phyloP scores from a whole-genome alignment of 352 stramenopile species.

The Blastocystis sp. region DNA sequence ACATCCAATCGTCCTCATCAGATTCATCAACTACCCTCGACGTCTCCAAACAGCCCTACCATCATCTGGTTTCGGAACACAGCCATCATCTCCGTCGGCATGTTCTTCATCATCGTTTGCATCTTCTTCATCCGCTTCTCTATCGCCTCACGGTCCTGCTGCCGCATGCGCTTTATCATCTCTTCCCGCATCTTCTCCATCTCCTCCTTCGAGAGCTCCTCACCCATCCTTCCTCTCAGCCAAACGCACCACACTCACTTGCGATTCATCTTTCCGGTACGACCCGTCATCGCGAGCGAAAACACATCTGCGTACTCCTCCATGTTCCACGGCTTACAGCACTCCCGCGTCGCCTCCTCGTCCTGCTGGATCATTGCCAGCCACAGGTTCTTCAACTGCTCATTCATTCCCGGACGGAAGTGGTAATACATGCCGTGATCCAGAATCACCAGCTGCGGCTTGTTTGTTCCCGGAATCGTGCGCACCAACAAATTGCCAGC shows the following conservation, averaged over 20 bases:
- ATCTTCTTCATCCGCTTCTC: constrained; percentile 38
- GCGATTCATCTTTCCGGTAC: neutral
- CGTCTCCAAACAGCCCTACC: neutral
- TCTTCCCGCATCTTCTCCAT: neutral
- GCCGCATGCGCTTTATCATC: constrained; percentile 1
- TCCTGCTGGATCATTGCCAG: constrained; percentile 50
- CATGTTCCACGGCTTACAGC: constrained; percentile 11
- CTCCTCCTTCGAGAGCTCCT: constrained; percentile 41
- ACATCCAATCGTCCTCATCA: neutral
- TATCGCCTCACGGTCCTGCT: neutral
- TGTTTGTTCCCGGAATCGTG: neutral
- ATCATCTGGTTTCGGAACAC: constrained; percentile 43
- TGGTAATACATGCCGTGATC: constrained; percentile 56
- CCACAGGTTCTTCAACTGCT: constrained; percentile 32
- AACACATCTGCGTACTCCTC: constrained; percentile 2
- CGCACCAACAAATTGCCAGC: constrained; percentile 40
- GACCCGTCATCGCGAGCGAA: constrained; percentile 35
- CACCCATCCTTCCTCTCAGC: neutral
- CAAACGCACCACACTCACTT: neutral
- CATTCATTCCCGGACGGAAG: constrained; percentile 32
- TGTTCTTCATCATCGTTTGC: constrained; percentile 32
- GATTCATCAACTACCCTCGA: neutral
- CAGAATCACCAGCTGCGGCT: constrained; percentile 45
- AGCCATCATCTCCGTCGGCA: neutral
- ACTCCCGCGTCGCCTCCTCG: constrained; percentile 1